Conservation (phyloP, 805 yeast genomes). For the Teunomyces kruisii region DNA sequence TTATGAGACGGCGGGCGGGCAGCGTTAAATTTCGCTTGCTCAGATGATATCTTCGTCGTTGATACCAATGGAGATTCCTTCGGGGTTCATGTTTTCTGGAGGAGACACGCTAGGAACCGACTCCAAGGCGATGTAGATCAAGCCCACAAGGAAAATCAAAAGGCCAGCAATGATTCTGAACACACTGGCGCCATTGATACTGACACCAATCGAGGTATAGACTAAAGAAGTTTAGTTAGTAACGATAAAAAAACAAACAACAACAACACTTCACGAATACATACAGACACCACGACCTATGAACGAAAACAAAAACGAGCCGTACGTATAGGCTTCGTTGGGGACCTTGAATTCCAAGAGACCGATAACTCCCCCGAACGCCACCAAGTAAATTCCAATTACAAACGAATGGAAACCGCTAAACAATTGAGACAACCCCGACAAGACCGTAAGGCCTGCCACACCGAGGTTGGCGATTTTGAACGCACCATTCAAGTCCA, state of each 20-base stretch:
- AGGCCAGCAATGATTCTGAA: conserved; percentile 60
- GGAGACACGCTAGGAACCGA: conserved; percentile 73
- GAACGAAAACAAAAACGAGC: conserved; percentile 66
- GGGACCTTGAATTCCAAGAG: conserved; percentile 55
- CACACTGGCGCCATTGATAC: conserved; percentile 49
- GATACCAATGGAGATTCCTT: conserved; percentile 37
- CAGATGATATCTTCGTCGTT: conserved; percentile 41
- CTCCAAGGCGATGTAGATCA: conserved; percentile 60
- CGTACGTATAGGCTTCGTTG: conserved; percentile 61
- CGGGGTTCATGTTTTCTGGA: conserved; percentile 74
- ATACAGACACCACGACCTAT: conserved; percentile 71
- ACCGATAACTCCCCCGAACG: conserved; percentile 54
- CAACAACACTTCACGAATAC: conserved; percentile 27
- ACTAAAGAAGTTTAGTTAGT: conserved; percentile 26
- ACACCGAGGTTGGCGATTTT: conserved; percentile 54
- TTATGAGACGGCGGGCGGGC: too few species aligned
- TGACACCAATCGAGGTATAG: conserved; percentile 37
- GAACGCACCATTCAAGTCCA: conserved; percentile 47
- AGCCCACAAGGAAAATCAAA: conserved; percentile 59
- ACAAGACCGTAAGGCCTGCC: conserved; percentile 51
- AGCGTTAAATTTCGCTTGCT: background rate
- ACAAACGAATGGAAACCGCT: conserved; percentile 53
- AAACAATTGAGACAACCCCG: conserved; percentile 52
- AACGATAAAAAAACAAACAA: too few species aligned
- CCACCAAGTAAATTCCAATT: conserved; percentile 56